phyloP scores from a whole-genome alignment of 2,329 filamentous ascomycete species.

The Ophiostoma triangulosporum region DNA sequence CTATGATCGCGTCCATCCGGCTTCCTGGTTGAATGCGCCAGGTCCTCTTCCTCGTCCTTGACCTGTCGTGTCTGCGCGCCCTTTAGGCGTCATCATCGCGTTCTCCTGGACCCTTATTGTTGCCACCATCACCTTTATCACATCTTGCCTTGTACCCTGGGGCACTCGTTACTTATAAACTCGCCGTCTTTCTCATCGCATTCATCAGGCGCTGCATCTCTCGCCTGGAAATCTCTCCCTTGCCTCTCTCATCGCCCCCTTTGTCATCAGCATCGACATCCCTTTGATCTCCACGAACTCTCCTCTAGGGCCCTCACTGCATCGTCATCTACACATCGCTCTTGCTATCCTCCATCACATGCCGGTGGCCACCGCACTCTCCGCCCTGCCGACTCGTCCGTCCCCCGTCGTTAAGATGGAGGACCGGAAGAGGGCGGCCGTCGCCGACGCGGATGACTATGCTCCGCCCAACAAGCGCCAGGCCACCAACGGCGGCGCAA shows the following conservation, averaged over 20 bases:
- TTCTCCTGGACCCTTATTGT: not conserved
- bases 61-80: not conserved
- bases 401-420: conserved; percentile 92
- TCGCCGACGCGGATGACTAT: conserved; percentile 65
- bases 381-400: conserved; percentile 53
- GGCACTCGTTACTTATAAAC: not conserved
- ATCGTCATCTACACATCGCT: conserved; percentile 11
- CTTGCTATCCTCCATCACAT: conserved; percentile 51
- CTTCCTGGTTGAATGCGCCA: conserved; percentile 12
- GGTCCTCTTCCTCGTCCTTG: conserved; percentile 1
- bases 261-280: not conserved
- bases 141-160: not conserved
- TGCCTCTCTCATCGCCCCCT: not conserved
- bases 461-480: conserved; percentile 87
- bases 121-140: not conserved
- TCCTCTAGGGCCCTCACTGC: not conserved
- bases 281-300: not conserved
- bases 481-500: conserved; percentile 64
- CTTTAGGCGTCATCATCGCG: conserved; percentile 7
- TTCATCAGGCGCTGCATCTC: conserved; percentile 14
- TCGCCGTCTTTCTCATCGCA: not conserved
- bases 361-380: conserved; percentile 67
- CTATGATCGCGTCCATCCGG: conserved; percentile 4
- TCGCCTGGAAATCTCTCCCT: conserved; percentile 11
- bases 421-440: conserved; percentile 92